Evolutionary conservation across 176 grass and related monocot genomes (phyloP).

Genomic region (Bothriochloa decipiens): DNA sequence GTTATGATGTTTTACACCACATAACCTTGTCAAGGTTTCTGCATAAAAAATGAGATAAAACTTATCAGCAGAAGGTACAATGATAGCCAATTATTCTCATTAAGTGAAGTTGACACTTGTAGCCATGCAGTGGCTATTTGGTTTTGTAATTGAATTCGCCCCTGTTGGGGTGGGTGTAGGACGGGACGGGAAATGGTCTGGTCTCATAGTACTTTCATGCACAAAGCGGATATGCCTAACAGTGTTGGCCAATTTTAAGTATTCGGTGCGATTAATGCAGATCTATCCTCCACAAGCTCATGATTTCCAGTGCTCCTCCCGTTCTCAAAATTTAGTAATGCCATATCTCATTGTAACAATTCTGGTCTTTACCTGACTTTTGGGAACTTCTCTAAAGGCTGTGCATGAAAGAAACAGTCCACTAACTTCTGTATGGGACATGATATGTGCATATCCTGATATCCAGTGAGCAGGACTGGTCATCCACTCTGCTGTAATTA

Average conservation of each 20-base stretch:
- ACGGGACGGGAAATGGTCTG: constrained; percentile 9
- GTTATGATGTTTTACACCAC: too few relatives aligned
- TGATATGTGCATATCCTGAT: not conserved
- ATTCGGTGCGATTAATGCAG: constrained; percentile 45
- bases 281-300: constrained; percentile 32
- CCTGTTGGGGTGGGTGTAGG: constrained; percentile 16
- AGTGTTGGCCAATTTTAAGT: constrained; percentile 30
- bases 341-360: constrained; percentile 30
- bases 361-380: constrained; percentile 25
- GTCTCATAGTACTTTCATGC: constrained; percentile 32
- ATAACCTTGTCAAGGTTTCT: not conserved
- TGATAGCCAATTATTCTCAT: constrained; percentile 14
- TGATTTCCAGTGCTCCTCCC: constrained; percentile 29
- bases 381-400: not conserved
- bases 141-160: constrained; percentile 34
- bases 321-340: not conserved
- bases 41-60: constrained; percentile 13
- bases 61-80: constrained; percentile 31
- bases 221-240: constrained; percentile 20
- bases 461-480: constrained; percentile 6
- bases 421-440: not conserved
- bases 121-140: constrained; percentile 20
- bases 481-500: not conserved
- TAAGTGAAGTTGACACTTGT: constrained; percentile 32
- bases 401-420: not conserved